phyloP scores from a whole-genome alignment of 2,329 filamentous ascomycete genomes.

The Blastomyces percursus region DNA sequence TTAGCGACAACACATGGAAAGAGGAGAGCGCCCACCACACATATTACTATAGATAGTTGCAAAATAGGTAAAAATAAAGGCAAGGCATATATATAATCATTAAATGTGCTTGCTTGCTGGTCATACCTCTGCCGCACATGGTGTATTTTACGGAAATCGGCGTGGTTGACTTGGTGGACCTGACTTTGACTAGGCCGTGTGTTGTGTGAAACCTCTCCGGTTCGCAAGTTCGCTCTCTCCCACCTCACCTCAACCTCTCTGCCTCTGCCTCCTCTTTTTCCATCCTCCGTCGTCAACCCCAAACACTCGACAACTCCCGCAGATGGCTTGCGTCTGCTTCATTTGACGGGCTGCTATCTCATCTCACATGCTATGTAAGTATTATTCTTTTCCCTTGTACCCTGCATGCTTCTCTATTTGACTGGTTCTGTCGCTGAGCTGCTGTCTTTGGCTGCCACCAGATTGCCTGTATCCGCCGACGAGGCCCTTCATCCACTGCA shows the following conservation, averaged over 20 bases:
- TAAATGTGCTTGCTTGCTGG: neutral
- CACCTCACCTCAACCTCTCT: conserved; percentile 1
- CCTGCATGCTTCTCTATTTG: neutral
- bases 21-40: neutral
- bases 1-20: neutral
- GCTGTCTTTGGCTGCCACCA: conserved; percentile 4
- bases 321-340: neutral
- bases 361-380: neutral
- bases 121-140: neutral
- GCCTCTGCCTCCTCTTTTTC: neutral
- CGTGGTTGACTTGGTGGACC: neutral
- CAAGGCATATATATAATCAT: neutral
- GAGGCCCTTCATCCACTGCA: conserved; percentile 4
- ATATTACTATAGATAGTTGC: neutral
- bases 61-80: neutral
- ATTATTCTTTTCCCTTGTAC: neutral
- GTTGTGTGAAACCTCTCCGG: conserved; percentile 7
- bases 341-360: neutral
- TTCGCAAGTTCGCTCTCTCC: conserved; percentile 6
- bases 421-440: conserved; percentile 4
- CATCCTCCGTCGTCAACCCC: neutral
- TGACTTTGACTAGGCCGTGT: neutral
- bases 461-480: conserved; percentile 1
- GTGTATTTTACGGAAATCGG: neutral
- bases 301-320: neutral